phyloP scores from a whole-genome alignment of 176 grass and related monocot species.

The Otatea glauca region DNA sequence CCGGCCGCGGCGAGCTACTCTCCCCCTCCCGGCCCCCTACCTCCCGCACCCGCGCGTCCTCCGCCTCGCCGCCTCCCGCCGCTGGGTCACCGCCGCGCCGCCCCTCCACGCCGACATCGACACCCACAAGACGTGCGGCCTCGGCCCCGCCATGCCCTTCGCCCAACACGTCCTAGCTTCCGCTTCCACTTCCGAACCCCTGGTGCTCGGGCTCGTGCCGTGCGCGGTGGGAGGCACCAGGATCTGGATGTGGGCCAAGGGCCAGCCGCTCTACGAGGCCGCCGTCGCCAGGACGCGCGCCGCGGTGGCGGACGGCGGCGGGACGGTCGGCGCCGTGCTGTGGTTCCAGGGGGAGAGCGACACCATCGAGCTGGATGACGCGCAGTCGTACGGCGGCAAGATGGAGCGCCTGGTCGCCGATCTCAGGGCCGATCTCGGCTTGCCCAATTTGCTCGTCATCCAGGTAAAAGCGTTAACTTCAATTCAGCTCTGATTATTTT shows the following conservation, averaged over 20 bases:
- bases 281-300: constrained; percentile 64
- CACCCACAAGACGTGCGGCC: constrained; percentile 75
- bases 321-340: constrained; percentile 66
- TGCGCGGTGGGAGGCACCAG: constrained; percentile 82
- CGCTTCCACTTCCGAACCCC: not conserved
- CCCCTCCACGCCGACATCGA: constrained; percentile 94
- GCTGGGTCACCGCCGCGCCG: constrained; percentile 66
- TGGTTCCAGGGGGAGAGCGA: constrained; percentile 99
- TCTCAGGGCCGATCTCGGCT: constrained; percentile 70
- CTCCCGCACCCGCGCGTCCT: constrained; percentile 65
- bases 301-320: constrained; percentile 48
- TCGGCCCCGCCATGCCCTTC: constrained; percentile 87
- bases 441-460: constrained; percentile 76
- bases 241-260: constrained; percentile 79
- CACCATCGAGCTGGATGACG: constrained; percentile 66
- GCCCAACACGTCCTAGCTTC: constrained; percentile 57
- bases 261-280: constrained; percentile 61
- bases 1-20: constrained; percentile 64
- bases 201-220: constrained; percentile 76
- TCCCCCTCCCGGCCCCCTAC: not conserved
- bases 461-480: constrained; percentile 54
- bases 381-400: constrained; percentile 57
- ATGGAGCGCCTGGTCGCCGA: constrained; percentile 78
- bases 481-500: not conserved
- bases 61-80: constrained; percentile 56